These are phyloP conservation scores for Neonectria faginata DNA, from an alignment of 2,329 filamentous ascomycete genomes.

Conservation along the genomic window DNA sequence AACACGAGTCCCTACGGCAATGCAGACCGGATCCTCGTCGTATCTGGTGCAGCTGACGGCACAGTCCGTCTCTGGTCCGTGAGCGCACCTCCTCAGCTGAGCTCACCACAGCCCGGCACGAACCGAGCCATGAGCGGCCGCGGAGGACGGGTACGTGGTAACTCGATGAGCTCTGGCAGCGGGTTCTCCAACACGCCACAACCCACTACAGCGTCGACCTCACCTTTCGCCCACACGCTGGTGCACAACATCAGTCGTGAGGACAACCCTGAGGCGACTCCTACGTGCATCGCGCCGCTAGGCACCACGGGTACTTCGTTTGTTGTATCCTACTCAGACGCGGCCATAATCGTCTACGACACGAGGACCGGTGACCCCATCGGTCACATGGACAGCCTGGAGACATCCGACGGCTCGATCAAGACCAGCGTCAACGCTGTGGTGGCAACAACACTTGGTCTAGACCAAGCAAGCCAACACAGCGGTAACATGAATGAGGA, in stretches of 20 bases:
- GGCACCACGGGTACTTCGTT: conserved; percentile 86
- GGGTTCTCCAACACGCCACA: conserved; percentile 92
- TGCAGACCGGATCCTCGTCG: conserved; percentile 88
- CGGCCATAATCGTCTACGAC: conserved; percentile 90
- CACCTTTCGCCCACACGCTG: conserved; percentile 87
- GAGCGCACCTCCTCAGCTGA: conserved; percentile 86
- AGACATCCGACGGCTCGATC: conserved; percentile 89
- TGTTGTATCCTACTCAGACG: conserved; percentile 92
- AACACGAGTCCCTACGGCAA: conserved; percentile 79
- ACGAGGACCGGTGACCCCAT: conserved; percentile 92
- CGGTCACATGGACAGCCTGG: conserved; percentile 90
- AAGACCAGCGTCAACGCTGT: conserved; percentile 89
- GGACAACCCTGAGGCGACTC: conserved; percentile 75
- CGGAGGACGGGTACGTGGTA: conserved; percentile 83
- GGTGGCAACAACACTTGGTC: conserved; percentile 84
- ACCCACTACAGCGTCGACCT: conserved; percentile 85
- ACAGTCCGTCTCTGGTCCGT: conserved; percentile 95
- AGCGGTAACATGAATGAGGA: conserved; percentile 75
- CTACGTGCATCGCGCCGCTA: conserved; percentile 94
- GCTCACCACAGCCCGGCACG: conserved; percentile 79
- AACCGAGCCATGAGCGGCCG: conserved; percentile 66
- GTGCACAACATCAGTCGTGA: conserved; percentile 85
- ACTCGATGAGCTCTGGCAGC: conserved; percentile 94
- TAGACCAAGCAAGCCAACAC: conserved; percentile 75
- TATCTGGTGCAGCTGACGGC: conserved; percentile 90